Evolutionary conservation across 768 basidiomycete species (phyloP).

Genomic region (Tylopilus sp.): DNA sequence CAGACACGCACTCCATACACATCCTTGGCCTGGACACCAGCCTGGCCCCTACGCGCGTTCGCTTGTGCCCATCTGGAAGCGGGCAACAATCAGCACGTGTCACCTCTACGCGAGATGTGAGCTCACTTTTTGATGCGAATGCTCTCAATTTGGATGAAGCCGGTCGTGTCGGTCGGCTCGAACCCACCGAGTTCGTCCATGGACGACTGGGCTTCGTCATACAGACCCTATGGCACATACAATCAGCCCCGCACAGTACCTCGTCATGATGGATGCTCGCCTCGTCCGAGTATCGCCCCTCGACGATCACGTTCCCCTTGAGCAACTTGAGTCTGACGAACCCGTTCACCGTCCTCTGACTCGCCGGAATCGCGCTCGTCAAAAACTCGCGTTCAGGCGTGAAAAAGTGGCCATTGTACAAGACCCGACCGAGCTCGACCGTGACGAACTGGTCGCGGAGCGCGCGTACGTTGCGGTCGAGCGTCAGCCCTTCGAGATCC

Average conservation of each 20-base stretch:
- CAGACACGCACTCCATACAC: conserved; percentile 70
- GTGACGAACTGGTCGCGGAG: conserved; percentile 95
- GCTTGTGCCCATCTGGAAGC: conserved; percentile 76
- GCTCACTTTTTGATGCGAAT: conserved; percentile 95
- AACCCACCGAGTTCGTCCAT: conserved; percentile 99
- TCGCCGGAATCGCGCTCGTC: conserved; percentile 84
- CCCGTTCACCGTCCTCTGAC: conserved; percentile 96
- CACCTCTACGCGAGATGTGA: conserved; percentile 7
- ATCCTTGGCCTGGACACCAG: conserved; percentile 71
- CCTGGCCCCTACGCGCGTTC: conserved; percentile 81
- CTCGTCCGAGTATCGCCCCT: conserved; percentile 88
- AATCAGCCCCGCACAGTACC: background rate
- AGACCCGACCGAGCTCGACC: conserved; percentile 79
- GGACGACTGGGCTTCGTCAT: conserved; percentile 92
- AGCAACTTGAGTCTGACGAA: conserved; percentile 86
- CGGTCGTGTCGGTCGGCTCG: conserved; percentile 91
- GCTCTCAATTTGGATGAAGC: conserved; percentile 96
- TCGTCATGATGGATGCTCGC: conserved; percentile 34
- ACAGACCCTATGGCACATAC: conserved; percentile 60
- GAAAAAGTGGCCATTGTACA: conserved; percentile 99
- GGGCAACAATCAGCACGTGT: background rate
- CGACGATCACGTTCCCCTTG: conserved; percentile 94
- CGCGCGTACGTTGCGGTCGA: conserved; percentile 94
- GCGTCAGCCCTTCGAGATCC: conserved; percentile 95
- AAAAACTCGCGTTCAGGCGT: conserved; percentile 98